Percentiles rank a stretch among this genome's conserved stretches.
Evolutionary conservation across 1,284 basidiomycete species (phyloP).

Genomic region (Austroboletus olivaceoglutinosus): DNA sequence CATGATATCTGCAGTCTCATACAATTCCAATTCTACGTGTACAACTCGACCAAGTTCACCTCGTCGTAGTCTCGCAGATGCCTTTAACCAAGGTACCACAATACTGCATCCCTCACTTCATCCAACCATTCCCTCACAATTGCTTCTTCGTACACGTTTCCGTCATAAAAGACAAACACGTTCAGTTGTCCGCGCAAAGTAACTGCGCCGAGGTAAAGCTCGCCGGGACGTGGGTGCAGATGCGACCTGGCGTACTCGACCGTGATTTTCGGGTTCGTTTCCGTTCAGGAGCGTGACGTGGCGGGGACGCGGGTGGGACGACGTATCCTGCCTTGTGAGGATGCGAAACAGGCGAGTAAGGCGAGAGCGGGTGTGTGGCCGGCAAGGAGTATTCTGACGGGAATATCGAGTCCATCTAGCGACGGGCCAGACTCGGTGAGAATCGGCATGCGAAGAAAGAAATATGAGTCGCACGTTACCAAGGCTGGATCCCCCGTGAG

Average conservation of each 20-base stretch:
- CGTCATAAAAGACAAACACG: too few species aligned
- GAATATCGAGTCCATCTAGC: background rate
- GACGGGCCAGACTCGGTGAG: background rate
- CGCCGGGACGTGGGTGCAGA: too few species aligned
- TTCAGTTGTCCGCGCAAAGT: too few species aligned
- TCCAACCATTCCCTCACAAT: too few species aligned
- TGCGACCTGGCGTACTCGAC: slow-evolving; percentile 15
- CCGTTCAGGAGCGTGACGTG: background rate
- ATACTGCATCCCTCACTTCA: too few species aligned
- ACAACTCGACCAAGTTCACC: too few species aligned
- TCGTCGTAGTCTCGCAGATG: too few species aligned
- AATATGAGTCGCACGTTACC: background rate
- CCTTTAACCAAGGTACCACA: too few species aligned
- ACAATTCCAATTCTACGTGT: too few species aligned
- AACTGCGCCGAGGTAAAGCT: too few species aligned
- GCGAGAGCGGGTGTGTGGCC: background rate
- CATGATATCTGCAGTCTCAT: too few species aligned
- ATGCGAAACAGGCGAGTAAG: background rate
- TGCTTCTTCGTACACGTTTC: too few species aligned
- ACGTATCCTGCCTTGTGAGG: background rate
- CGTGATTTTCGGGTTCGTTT: background rate
- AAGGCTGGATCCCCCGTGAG: background rate
- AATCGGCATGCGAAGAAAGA: background rate
- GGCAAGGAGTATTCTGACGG: background rate
- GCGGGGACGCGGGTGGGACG: background rate